Conservation (phyloP, 371 early-diverging fungal genomes). For the Mucor irregularis region DNA sequence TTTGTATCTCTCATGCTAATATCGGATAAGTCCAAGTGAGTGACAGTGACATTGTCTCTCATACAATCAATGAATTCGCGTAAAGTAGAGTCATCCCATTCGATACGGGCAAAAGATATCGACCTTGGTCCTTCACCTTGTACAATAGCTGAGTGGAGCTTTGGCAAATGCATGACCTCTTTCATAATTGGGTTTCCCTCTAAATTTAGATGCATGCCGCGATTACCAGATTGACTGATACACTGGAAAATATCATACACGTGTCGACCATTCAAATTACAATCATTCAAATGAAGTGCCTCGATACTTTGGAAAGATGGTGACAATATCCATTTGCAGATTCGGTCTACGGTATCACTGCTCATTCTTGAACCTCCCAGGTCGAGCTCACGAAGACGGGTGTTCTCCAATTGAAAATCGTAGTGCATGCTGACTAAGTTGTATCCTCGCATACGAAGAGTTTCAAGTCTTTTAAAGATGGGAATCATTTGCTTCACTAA, state of each 20-base stretch:
- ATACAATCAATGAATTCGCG: constrained; percentile 43
- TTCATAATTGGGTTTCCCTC: constrained; percentile 38
- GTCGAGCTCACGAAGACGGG: constrained; percentile 22
- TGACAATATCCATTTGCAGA: constrained; percentile 35
- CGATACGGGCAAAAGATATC: constrained; percentile 31
- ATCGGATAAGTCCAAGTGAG: constrained; percentile 30
- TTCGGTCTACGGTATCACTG: constrained; percentile 4
- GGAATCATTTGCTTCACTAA: constrained; percentile 25
- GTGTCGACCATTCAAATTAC: constrained; percentile 33
- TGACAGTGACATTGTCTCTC: constrained; percentile 31
- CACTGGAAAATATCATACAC: constrained; percentile 28
- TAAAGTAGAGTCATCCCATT: constrained; percentile 45
- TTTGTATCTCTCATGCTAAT: constrained; percentile 22
- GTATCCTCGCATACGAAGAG: constrained; percentile 21
- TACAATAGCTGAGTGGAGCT: constrained; percentile 34
- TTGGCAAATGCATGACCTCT: constrained; percentile 38
- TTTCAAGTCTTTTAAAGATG: constrained; percentile 21
- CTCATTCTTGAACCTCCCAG: constrained; percentile 20
- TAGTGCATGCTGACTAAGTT: constrained; percentile 7
- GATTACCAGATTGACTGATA: constrained; percentile 34
- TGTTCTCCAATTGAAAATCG: constrained; percentile 15
- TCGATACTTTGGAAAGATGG: constrained; percentile 28
- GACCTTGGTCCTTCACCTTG: constrained; percentile 39
- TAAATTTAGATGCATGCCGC: constrained; percentile 29
- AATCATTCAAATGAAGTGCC: constrained; percentile 25